Evolutionary conservation across 2,329 filamentous ascomycete species (phyloP).

Genomic region (Colletotrichum liriopes): DNA sequence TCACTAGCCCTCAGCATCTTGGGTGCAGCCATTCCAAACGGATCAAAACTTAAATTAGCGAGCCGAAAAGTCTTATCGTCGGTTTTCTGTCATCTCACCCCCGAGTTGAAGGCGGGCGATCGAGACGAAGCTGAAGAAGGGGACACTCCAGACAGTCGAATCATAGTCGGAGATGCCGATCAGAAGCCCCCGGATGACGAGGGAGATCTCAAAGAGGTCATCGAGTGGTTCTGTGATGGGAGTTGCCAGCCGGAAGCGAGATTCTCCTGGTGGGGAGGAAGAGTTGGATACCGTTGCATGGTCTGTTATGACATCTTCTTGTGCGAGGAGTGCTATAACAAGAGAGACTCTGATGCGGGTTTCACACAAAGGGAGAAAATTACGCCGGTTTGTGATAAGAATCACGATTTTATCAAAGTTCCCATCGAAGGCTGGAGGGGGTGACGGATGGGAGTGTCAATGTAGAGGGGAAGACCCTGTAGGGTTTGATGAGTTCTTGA

Average conservation of each 20-base stretch:
- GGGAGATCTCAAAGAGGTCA: conserved; percentile 33
- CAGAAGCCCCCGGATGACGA: conserved; percentile 27
- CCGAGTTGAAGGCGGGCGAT: not conserved
- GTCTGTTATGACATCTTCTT: conserved; percentile 45
- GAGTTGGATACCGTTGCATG: conserved; percentile 44
- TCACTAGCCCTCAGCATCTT: conserved; percentile 44
- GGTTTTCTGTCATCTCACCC: conserved; percentile 46
- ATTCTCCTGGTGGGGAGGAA: conserved; percentile 44
- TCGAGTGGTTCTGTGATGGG: conserved; percentile 38
- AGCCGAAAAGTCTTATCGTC: conserved; percentile 47
- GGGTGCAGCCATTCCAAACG: conserved; percentile 32
- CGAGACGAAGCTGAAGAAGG: conserved; percentile 13
- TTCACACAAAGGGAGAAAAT: conserved; percentile 7
- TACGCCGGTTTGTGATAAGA: conserved; percentile 39
- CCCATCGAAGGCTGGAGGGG: conserved; percentile 47
- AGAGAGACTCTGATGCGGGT: conserved; percentile 30
- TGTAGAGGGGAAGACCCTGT: conserved; percentile 44
- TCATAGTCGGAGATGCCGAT: not conserved
- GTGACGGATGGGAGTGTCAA: conserved; percentile 44
- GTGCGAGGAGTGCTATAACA: conserved; percentile 45
- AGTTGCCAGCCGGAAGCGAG: conserved; percentile 34
- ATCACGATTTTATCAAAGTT: conserved; percentile 45
- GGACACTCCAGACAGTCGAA: not conserved
- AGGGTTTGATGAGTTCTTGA: conserved; percentile 42
- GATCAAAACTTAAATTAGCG: conserved; percentile 39